Conservation (phyloP, 148 eudicot species). For the Linanthus parryae region DNA sequence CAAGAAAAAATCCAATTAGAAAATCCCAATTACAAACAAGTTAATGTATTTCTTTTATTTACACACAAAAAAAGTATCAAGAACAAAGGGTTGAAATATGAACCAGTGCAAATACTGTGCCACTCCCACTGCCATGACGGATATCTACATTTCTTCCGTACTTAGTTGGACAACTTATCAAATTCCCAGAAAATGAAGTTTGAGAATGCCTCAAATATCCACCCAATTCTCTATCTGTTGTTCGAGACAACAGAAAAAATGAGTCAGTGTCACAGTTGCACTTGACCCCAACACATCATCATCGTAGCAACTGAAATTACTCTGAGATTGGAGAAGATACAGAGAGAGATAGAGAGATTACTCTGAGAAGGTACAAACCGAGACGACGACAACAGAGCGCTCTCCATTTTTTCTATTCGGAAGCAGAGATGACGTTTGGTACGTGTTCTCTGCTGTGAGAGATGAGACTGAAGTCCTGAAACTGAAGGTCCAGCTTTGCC, state of each 20-base stretch:
- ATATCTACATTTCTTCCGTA: conserved; percentile 18
- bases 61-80: not conserved
- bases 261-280: not conserved
- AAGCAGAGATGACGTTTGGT: too few relatives aligned
- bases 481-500: too few relatives aligned
- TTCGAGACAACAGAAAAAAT: conserved; percentile 13
- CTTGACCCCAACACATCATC: not conserved
- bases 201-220: conserved; percentile 27
- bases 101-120: conserved; percentile 56
- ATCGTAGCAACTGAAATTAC: not conserved
- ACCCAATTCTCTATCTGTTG: conserved; percentile 44
- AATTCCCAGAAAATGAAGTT: conserved; percentile 43
- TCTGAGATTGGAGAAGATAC: not conserved
- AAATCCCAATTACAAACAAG: not conserved
- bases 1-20: not conserved
- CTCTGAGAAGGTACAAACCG: conserved; percentile 38
- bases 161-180: conserved; percentile 18
- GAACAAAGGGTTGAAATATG: not conserved
- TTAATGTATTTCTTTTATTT: conserved; percentile 3
- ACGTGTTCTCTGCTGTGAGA: too few relatives aligned
- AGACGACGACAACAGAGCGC: conserved; percentile 46
- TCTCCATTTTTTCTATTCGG: conserved; percentile 38
- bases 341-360: conserved; percentile 21
- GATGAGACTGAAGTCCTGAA: too few relatives aligned
- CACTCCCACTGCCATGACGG: conserved; percentile 20